These are phyloP conservation scores for Pseudoscleropodium purum DNA, from an alignment of 225 moss, liverwort and hornwort genomes.

Conservation along the genomic window DNA sequence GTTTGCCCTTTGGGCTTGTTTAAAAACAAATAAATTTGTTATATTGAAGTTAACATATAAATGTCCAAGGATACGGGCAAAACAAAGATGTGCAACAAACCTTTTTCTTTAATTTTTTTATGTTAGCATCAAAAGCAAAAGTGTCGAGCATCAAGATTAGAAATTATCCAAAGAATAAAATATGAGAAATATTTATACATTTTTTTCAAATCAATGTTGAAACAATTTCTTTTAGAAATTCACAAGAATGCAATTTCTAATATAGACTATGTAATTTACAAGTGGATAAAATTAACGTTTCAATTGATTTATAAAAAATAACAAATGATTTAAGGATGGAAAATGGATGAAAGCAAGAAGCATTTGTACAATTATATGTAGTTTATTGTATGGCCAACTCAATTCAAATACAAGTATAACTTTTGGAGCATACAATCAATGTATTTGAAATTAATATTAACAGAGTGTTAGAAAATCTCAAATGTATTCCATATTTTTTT, in stretches of 20 bases:
- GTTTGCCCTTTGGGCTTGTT: neutral
- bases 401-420: neutral
- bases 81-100: neutral
- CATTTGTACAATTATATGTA: neutral
- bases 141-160: neutral
- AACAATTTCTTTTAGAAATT: neutral
- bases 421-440: neutral
- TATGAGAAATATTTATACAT: neutral
- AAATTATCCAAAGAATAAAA: neutral
- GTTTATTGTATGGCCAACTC: rapidly evolving
- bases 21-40: neutral
- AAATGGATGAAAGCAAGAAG: neutral
- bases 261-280: rapidly evolving
- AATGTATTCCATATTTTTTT: rapidly evolving
- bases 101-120: neutral
- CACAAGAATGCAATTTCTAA: neutral
- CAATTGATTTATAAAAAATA: neutral
- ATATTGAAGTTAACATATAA: neutral
- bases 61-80: rapidly evolving
- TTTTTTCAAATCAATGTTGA: neutral
- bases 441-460: neutral
- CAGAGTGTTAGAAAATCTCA: neutral
- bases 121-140: neutral
- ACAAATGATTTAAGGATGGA: neutral
- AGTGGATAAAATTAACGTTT: rapidly evolving